Percentiles rank a stretch among this genome's conserved stretches.
phyloP scores from a whole-genome alignment of 192 early-diverging fungal genomes.

The Backusella westeae region DNA sequence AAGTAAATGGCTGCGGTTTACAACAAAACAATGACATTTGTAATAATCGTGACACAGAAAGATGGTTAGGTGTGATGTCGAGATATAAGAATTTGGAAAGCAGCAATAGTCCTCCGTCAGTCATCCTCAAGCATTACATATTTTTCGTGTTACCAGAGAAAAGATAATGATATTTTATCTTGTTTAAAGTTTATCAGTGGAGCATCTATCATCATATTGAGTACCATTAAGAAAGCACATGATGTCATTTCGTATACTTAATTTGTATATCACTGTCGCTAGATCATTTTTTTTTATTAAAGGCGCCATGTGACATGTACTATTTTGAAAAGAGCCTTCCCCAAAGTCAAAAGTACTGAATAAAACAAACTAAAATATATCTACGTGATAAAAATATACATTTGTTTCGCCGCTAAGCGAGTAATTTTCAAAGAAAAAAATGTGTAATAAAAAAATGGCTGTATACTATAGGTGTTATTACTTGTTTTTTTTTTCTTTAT shows the following conservation, averaged over 20 bases:
- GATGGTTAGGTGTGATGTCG: background rate
- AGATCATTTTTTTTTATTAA: background rate
- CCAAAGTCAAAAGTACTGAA: background rate
- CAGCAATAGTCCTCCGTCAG: background rate
- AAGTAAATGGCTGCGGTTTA: background rate
- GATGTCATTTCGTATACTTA: background rate
- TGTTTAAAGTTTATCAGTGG: background rate
- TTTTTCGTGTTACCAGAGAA: background rate
- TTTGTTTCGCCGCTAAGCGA: background rate
- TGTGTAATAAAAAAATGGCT: background rate
- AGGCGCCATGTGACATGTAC: background rate
- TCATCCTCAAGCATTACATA: background rate
- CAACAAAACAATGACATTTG: background rate
- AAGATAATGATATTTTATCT: background rate
- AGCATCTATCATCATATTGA: background rate
- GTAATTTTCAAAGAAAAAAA: background rate
- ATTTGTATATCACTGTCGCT: background rate
- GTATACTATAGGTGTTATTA: background rate
- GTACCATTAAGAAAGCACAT: background rate
- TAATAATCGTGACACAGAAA: background rate
- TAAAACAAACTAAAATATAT: background rate
- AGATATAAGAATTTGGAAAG: background rate
- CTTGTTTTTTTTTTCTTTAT: background rate
- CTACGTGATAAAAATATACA: background rate
- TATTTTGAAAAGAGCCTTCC: background rate